Base-by-base conservation (phyloP, 805 yeast species). In the Candida alai region DNA sequence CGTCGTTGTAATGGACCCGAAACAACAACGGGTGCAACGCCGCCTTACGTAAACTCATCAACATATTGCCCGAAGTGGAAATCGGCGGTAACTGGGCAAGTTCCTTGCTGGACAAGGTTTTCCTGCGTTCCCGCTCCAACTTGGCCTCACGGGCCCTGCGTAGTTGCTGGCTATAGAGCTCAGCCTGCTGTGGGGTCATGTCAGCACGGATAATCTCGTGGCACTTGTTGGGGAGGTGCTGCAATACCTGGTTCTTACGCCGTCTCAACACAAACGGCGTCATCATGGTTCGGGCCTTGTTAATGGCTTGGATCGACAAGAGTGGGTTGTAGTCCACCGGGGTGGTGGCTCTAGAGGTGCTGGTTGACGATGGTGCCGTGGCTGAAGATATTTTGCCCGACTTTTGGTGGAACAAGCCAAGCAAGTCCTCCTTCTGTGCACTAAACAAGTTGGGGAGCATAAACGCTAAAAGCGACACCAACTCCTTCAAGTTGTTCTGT, bases 261-360 rank as follows among this genome's bases (percentile, higher is more conserved):
- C 99, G 78, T 59, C 99, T 74, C 49, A 93, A 65, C 6, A 93
- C 90, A 63, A 93, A 93, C 4, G 99, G 99, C 2, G 94, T 84
- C 97, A 93, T 90, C 97, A 93, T 90, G 4, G 93, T 83, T 56
- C 86, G 87, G 3, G 99, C 99, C 52, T 88, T 84, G 21, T 79
- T 73, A 42, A 93, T 88, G 1, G 98, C 94, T 60, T 90, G 95
- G 45, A 82, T 84, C 0, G 97, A 86, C 25, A 93, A 63, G 27
- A 93, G 68, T 2, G 96, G 96, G 46, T 85, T 84, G 51, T 75
- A 82, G 35, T 63, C 67, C 13, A 64, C 61, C 27, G 73, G 71
- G 14, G 40, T 27, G 6, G 26, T 12, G 3, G 40, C 14, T 6
- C 37, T 28, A 8, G 36, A 26, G 10, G 23, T 31, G 5, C 17